Conservation (phyloP, 306 rosid genomes). For the Luffa acutangula region DNA sequence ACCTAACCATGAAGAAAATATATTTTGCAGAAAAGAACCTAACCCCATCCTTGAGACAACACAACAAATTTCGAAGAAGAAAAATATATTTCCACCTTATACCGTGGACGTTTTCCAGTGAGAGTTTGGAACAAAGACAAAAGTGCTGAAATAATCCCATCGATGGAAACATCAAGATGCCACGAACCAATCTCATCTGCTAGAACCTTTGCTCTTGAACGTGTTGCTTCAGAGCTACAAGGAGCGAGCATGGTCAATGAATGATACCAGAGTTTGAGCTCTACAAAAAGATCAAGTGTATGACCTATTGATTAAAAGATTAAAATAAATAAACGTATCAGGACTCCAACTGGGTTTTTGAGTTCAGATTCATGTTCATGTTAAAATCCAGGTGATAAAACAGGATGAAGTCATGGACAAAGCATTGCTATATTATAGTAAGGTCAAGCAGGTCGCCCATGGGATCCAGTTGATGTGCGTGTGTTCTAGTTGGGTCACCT, state of each 20-base stretch:
- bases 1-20: not conserved
- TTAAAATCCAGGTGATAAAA: not conserved
- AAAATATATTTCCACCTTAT: slow-evolving; percentile 41
- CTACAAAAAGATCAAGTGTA: not conserved
- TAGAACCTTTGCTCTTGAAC: slow-evolving; percentile 55
- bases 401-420: not conserved
- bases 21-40: not conserved
- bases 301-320: not conserved
- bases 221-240: slow-evolving; percentile 77
- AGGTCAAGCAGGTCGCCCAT: not conserved
- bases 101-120: slow-evolving; percentile 65
- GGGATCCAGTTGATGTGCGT: not conserved
- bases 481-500: not conserved
- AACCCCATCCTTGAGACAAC: not conserved
- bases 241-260: slow-evolving; percentile 9
- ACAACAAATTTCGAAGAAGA: not conserved
- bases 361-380: not conserved
- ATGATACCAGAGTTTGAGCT: not conserved
- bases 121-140: slow-evolving; percentile 67
- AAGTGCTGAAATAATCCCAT: slow-evolving; percentile 61
- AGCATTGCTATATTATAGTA: not conserved
- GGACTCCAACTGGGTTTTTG: not conserved
- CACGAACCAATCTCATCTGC: slow-evolving; percentile 91
- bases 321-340: not conserved
- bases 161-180: slow-evolving; percentile 91